Conservation (phyloP, 1,139 yeast species). For the Hanseniaspora uvarum region DNA sequence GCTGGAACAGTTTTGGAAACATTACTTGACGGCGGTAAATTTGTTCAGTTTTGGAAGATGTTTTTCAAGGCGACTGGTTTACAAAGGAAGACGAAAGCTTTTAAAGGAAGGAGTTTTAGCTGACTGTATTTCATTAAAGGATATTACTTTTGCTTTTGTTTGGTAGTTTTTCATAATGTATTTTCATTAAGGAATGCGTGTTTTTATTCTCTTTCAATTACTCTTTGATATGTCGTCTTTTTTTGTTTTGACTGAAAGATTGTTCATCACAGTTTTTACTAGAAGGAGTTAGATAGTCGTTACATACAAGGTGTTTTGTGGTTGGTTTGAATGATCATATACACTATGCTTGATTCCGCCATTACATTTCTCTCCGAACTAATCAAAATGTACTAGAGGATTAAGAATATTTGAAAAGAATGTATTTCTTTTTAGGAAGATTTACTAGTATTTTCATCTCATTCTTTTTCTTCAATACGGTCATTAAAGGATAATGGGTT, state of each 20-base stretch:
- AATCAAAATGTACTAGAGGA: conserved; percentile 16
- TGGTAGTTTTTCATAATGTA: not conserved
- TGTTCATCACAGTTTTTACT: not conserved
- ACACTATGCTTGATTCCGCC: conserved; percentile 18
- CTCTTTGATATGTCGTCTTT: not conserved
- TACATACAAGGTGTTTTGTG: not conserved
- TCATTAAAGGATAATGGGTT: conserved; percentile 17
- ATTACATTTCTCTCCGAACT: conserved; percentile 16
- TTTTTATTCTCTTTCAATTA: not conserved
- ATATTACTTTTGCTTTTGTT: not conserved
- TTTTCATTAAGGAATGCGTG: not conserved
- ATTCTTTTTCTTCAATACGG: conserved; percentile 12
- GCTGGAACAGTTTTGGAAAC: conserved; percentile 18
- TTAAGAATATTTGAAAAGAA: not conserved
- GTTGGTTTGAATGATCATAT: not conserved
- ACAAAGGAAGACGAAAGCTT: not conserved
- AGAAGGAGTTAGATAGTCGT: not conserved
- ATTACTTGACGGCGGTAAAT: conserved; percentile 16
- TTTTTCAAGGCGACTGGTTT: not conserved
- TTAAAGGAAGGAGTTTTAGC: not conserved
- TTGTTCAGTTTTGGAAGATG: not conserved
- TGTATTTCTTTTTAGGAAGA: not conserved
- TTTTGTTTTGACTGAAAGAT: not conserved
- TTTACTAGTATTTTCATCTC: conserved; percentile 5
- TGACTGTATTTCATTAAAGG: not conserved